Conservation (phyloP, 176 grass and related monocot genomes). For the Cymbopogon citratus region DNA sequence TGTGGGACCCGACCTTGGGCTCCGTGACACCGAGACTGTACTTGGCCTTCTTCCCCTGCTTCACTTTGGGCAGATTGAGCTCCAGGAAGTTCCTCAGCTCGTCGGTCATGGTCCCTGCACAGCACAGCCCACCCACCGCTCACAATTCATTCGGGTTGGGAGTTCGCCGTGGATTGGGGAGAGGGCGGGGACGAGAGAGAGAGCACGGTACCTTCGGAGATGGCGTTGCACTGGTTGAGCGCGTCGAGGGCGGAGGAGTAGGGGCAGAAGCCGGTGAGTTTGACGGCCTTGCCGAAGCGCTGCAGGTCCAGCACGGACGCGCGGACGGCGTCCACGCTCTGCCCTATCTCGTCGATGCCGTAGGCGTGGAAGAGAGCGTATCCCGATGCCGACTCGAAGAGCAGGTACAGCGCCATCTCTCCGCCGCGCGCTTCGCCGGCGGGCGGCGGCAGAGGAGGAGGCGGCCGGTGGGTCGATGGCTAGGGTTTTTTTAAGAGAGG, state of each 20-base stretch:
- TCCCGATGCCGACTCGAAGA: constrained; percentile 74
- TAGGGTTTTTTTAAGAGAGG: background rate
- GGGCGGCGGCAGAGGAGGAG: background rate
- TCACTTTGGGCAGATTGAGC: constrained; percentile 61
- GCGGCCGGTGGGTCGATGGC: background rate
- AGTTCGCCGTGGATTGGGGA: background rate
- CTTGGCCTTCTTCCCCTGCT: constrained; percentile 70
- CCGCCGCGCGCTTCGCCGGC: background rate
- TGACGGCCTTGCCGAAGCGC: constrained; percentile 77
- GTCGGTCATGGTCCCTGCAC: constrained; percentile 65
- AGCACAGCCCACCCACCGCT: background rate
- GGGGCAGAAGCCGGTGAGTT: constrained; percentile 63
- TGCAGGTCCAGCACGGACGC: constrained; percentile 50
- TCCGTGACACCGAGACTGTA: constrained; percentile 64
- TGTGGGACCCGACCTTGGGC: constrained; percentile 75
- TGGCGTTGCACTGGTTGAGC: constrained; percentile 70
- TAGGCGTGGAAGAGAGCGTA: constrained; percentile 67
- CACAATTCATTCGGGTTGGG: background rate
- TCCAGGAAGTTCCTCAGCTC: constrained; percentile 80
- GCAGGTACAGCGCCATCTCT: constrained; percentile 66
- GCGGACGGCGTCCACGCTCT: constrained; percentile 62
- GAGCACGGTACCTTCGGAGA: constrained; percentile 52
- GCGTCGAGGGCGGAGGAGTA: constrained; percentile 66
- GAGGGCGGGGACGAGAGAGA: background rate
- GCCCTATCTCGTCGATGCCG: constrained; percentile 71